phyloP scores from a whole-genome alignment of 176 grass and related monocot species.

The Paspalum vaginatum region DNA sequence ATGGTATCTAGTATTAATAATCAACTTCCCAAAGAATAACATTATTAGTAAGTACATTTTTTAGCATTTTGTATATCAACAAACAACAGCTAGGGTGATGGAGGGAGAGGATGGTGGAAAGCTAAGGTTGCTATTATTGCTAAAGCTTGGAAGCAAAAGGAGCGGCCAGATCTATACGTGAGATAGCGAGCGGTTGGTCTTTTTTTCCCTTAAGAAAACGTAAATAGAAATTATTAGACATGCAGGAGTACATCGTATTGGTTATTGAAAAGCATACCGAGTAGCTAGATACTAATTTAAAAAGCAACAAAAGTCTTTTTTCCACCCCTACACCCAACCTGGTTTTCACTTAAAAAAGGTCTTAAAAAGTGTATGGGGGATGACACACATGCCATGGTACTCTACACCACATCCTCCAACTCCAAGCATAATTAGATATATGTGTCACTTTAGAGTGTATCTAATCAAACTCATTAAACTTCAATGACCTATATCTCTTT shows the following conservation, averaged over 20 bases:
- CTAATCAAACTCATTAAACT: too few species aligned
- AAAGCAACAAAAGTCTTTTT: not conserved
- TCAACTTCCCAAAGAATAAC: constrained; percentile 15
- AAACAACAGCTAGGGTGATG: constrained; percentile 1
- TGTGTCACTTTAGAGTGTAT: not conserved
- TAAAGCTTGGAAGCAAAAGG: constrained; percentile 22
- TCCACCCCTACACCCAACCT: not conserved
- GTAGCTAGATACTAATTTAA: not conserved
- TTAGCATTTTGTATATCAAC: constrained; percentile 35
- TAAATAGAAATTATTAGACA: not conserved
- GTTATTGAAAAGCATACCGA: not conserved
- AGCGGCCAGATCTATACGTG: not conserved
- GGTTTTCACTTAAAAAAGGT: not conserved
- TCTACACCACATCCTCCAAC: not conserved
- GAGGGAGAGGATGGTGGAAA: not conserved
- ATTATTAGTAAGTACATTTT: not conserved
- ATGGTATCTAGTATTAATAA: not conserved
- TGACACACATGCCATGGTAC: not conserved
- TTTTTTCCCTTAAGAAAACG: not conserved
- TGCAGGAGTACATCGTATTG: not conserved
- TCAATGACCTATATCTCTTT: too few species aligned
- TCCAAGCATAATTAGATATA: not conserved
- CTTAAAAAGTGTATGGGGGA: not conserved
- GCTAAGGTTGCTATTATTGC: not conserved
- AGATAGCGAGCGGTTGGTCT: not conserved